Evolutionary conservation across 148 eudicot genomes (phyloP).

Genomic region (Tetragonia tetragonoides): DNA sequence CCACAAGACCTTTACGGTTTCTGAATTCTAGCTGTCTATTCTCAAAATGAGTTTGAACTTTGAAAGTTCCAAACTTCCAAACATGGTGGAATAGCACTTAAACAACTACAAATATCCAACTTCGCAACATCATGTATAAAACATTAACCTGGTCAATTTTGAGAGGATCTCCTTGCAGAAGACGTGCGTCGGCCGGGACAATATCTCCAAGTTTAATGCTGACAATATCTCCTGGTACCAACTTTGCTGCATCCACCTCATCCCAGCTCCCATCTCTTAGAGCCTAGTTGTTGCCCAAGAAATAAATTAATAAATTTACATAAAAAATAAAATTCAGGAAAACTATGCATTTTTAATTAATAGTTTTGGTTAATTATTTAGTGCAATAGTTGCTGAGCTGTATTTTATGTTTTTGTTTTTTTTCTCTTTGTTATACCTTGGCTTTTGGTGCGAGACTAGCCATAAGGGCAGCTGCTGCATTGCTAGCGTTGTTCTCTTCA

Average conservation of each 20-base stretch:
- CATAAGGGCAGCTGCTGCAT: slow-evolving; percentile 54
- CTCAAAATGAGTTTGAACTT: background rate
- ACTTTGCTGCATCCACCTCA: slow-evolving; percentile 57
- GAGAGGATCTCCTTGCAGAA: slow-evolving; percentile 72
- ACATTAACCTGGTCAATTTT: slow-evolving; percentile 67
- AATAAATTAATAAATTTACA: background rate
- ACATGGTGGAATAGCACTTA: background rate
- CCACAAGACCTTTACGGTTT: no score
- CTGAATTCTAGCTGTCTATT: no score
- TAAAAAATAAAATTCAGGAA: background rate
- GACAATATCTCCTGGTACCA: slow-evolving; percentile 77
- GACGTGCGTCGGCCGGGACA: slow-evolving; percentile 82
- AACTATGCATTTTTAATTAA: background rate
- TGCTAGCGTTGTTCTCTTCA: slow-evolving; percentile 50
- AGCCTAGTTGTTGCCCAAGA: slow-evolving; percentile 29
- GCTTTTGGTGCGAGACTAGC: slow-evolving; percentile 64
- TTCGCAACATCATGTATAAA: background rate
- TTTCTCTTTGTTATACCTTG: slow-evolving; percentile 35
- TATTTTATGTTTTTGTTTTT: no score
- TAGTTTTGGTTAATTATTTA: background rate
- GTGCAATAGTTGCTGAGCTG: background rate
- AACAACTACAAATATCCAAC: no score
- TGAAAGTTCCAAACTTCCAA: no score
- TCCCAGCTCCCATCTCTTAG: slow-evolving; percentile 64
- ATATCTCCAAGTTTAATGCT: slow-evolving; percentile 78